Percentiles rank a stretch among this genome's conserved stretches.
These are phyloP conservation scores for Cladosporium velox DNA, from an alignment of 2,329 filamentous ascomycete species.

Conservation along the genomic window DNA sequence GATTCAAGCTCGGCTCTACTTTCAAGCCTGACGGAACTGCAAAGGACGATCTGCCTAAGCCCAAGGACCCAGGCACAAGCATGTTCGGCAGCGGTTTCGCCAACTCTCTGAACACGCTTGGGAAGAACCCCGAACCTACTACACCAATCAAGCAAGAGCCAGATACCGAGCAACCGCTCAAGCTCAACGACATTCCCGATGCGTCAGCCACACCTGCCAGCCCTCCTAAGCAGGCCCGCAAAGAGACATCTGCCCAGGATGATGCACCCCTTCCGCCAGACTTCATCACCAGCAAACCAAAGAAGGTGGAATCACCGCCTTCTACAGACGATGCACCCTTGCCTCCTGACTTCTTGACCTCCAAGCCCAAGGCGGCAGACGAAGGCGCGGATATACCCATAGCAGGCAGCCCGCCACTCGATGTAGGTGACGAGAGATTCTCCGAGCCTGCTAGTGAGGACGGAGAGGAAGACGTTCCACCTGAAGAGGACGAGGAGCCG, in stretches of 20 bases:
- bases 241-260: constrained; percentile 34
- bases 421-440: constrained; percentile 36
- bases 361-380: constrained; percentile 31
- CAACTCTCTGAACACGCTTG: constrained; percentile 31
- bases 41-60: constrained; percentile 60
- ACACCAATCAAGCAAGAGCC: constrained; percentile 45
- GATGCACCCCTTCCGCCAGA: constrained; percentile 49
- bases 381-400: constrained; percentile 45
- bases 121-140: constrained; percentile 27
- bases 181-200: constrained; percentile 40
- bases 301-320: constrained; percentile 25
- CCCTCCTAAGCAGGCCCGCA: constrained; percentile 29
- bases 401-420: constrained; percentile 51
- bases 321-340: constrained; percentile 41
- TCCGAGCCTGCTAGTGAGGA: constrained; percentile 32
- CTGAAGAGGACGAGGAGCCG: constrained; percentile 35
- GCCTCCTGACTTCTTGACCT: constrained; percentile 44
- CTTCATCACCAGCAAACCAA: constrained; percentile 35
- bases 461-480: constrained; percentile 39
- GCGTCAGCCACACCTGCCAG: constrained; percentile 39
- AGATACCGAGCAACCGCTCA: constrained; percentile 34
- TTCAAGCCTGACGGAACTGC: constrained; percentile 66
- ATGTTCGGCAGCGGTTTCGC: constrained; percentile 38
- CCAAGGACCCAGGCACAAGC: constrained; percentile 36
- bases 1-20: constrained; percentile 68